Conservation (phyloP, 306 rosid species). For the Luffa acutangula region DNA sequence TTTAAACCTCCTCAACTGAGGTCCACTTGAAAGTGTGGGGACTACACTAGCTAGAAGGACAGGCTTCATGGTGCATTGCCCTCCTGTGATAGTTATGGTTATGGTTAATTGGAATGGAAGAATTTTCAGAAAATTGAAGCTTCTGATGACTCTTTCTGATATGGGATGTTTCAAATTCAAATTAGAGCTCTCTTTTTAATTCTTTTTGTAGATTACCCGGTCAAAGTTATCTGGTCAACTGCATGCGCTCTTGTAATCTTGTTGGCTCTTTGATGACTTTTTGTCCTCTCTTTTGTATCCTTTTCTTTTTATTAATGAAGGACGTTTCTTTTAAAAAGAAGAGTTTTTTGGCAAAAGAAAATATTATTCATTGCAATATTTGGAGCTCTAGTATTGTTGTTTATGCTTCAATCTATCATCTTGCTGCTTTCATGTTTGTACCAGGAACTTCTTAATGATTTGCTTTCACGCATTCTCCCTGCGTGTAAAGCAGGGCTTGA, state of each 20-base stretch:
- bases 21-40: too few relatives aligned
- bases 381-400: conserved; percentile 3
- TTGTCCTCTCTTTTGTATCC: neutral
- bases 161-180: too few relatives aligned
- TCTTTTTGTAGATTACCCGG: neutral
- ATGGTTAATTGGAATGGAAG: neutral
- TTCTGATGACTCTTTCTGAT: neutral
- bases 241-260: neutral
- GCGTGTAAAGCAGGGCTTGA: conserved; percentile 92
- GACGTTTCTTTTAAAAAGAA: neutral
- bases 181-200: neutral
- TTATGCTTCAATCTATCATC: conserved; percentile 4
- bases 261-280: neutral
- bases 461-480: conserved; percentile 82
- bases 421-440: conserved; percentile 21
- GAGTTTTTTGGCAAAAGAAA: neutral
- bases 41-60: neutral
- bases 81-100: neutral
- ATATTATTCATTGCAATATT: neutral
- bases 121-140: neutral
- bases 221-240: neutral
- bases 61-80: neutral
- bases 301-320: neutral
- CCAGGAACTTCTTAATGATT: conserved; percentile 79
- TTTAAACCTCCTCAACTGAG: too few relatives aligned